phyloP scores from a whole-genome alignment of 2,329 filamentous ascomycete genomes.

The Tolypocladium sp. region DNA sequence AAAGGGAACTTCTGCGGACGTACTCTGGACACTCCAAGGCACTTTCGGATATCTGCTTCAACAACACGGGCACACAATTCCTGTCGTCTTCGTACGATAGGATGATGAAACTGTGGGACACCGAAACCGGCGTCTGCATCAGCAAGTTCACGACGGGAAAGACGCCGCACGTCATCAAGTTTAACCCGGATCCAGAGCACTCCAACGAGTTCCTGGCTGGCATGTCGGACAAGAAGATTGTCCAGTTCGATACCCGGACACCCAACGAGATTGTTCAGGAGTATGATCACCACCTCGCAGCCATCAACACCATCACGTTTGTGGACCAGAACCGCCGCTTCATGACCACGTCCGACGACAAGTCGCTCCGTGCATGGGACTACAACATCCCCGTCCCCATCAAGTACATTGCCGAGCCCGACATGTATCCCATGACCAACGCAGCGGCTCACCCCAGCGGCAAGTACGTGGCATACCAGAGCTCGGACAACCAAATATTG shows the following conservation, averaged over 20 bases:
- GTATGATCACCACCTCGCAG: constrained; percentile 96
- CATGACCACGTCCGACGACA: constrained; percentile 97
- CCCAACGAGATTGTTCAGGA: constrained; percentile 78
- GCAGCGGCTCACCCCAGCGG: constrained; percentile 77
- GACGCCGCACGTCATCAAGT: constrained; percentile 88
- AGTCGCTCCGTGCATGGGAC: constrained; percentile 93
- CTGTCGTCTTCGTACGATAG: constrained; percentile 88
- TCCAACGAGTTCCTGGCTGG: constrained; percentile 88
- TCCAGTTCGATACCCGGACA: constrained; percentile 86
- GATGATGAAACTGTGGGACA: constrained; percentile 97
- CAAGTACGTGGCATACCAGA: constrained; percentile 92
- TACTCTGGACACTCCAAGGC: constrained; percentile 87
- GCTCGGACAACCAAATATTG: constrained; percentile 89
- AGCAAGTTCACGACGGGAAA: constrained; percentile 87
- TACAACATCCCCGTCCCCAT: constrained; percentile 97
- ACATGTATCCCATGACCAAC: constrained; percentile 95
- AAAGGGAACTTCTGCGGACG: constrained; percentile 80
- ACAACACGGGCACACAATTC: constrained; percentile 72
- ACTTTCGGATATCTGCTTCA: constrained; percentile 84
- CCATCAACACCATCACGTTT: constrained; percentile 95
- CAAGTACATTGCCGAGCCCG: constrained; percentile 94
- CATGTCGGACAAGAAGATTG: constrained; percentile 98
- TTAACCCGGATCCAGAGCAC: constrained; percentile 72
- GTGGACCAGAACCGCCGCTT: constrained; percentile 91
- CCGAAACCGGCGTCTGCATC: constrained; percentile 83